Base-by-base conservation (phyloP, 768 basidiomycete genomes). In the Pleurotus tuber-regium region DNA sequence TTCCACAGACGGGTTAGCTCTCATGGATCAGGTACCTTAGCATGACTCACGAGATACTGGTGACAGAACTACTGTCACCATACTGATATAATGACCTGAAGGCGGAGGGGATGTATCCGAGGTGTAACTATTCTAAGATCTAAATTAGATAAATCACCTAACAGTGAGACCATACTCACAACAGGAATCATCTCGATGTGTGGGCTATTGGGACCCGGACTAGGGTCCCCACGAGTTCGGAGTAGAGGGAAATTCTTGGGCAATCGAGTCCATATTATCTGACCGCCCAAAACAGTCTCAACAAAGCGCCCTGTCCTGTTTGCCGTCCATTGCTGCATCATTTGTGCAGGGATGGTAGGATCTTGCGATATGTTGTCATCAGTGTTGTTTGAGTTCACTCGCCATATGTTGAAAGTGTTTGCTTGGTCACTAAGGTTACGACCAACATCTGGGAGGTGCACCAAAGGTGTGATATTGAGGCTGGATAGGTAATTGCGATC, bases 141-240 rank as follows among this genome's bases (percentile, higher is more conserved):
- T 24, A 42, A 42, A 23, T 1, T 38, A 38, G n/a, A 6, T 5
- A 38, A 18, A 26, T 25, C 25, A 23, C 10, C 14, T 26, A 16
- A 18, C 10, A n/a, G 25, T 16, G 7, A 19, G 16, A 4, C 14
- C 7, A 21, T 16, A 61, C 66, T 0, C 42, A 71, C 70, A 12
- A 59, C 54, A 30, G 69, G 55, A 14, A 60, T 55, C n/a, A 69
- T 44, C 42, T 73, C 72, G 42, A 67, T 67, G 43, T 72, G 70
- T 7, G 70, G 67, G 0, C 68, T 61, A 11, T 59, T 52, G 4
- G 61, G 61, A 0, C 72, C 72, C 1, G 69, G 59, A 1, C 52
- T 35, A 7, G 52, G 26, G 31, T 70, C 63, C 10, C 43, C 43
- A 18, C 24, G 43, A 44, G 23, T 12, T n/a, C 65, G 59, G 1